Evolutionary conservation across 495 filamentous ascomycete species (phyloP).

Genomic region (Delitschia confertaspora): DNA sequence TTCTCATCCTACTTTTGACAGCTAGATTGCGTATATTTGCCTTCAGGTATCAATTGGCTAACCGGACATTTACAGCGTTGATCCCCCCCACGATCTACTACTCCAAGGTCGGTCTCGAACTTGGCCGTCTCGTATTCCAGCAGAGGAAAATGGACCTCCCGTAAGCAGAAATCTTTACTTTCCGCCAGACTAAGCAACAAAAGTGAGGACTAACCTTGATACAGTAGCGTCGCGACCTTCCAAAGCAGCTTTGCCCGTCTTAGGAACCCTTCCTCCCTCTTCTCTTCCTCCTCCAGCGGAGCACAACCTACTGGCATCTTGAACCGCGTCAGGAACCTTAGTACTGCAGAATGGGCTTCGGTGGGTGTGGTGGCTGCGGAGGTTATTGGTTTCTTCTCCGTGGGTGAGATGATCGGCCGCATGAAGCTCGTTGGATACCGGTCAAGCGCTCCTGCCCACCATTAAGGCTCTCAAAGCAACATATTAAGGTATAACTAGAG

Average conservation of each 20-base stretch:
- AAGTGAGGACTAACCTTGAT: slow-evolving; percentile 9
- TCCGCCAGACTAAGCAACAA: neutral
- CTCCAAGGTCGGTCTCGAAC: slow-evolving; percentile 75
- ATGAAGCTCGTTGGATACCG: slow-evolving; percentile 87
- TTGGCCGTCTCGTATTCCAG: slow-evolving; percentile 76
- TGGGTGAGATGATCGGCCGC: slow-evolving; percentile 93
- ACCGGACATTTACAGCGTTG: slow-evolving; percentile 50
- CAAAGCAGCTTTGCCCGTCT: slow-evolving; percentile 76
- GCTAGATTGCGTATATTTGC: too few relatives aligned
- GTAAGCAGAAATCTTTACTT: too few relatives aligned
- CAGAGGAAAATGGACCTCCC: slow-evolving; percentile 88
- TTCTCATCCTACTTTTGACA: too few relatives aligned
- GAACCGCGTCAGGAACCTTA: slow-evolving; percentile 58
- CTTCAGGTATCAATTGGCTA: slow-evolving; percentile 14
- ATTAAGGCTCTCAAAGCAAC: slow-evolving; percentile 14
- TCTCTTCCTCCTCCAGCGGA: slow-evolving; percentile 37
- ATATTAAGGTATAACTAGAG: neutral
- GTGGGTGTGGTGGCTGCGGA: slow-evolving; percentile 74
- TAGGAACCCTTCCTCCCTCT: slow-evolving; percentile 51
- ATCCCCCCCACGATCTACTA: slow-evolving; percentile 86
- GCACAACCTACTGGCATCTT: slow-evolving; percentile 46
- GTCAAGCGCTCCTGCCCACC: slow-evolving; percentile 26
- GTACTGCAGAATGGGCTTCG: slow-evolving; percentile 54
- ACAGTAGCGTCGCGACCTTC: slow-evolving; percentile 67
- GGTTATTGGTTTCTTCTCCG: slow-evolving; percentile 90